These are phyloP conservation scores for Silene noctiflora DNA, from an alignment of 179 eudicot genomes.

Conservation along the genomic window DNA sequence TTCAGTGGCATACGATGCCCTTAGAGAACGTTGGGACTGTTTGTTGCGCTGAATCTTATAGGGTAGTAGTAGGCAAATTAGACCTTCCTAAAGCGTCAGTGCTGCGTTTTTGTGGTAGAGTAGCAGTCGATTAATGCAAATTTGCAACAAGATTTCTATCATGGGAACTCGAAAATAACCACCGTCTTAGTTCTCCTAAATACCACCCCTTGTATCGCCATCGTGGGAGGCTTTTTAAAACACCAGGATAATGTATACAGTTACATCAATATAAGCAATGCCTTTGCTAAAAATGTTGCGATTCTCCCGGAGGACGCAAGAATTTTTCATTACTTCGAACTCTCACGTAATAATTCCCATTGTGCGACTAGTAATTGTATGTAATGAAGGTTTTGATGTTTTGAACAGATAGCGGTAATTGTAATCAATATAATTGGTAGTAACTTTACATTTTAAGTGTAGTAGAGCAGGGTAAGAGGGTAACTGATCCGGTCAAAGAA, in stretches of 20 bases:
- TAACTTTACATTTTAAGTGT: no score
- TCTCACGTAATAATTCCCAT: not conserved
- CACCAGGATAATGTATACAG: not conserved
- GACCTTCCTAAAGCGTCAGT: not conserved
- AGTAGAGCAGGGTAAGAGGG: no score
- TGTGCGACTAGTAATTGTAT: not conserved
- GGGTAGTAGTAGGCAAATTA: not conserved
- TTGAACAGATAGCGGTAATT: no score
- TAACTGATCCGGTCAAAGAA: no score
- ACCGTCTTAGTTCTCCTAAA: not conserved
- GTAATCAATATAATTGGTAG: no score
- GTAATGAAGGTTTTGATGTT: not conserved
- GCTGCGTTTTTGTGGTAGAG: not conserved
- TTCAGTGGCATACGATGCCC: constrained; percentile 45
- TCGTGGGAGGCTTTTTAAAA: no score
- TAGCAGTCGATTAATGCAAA: not conserved
- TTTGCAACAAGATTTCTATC: not conserved
- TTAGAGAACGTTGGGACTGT: constrained; percentile 64
- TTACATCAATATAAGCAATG: not conserved
- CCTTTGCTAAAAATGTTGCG: not conserved
- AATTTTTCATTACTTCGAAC: not conserved
- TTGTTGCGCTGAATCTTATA: constrained; percentile 33
- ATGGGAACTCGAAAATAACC: not conserved
- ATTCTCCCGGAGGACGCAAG: no score
- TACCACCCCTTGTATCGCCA: no score